Conservation (phyloP, 2,329 filamentous ascomycete genomes). For the Sphaerulina vaccinii region DNA sequence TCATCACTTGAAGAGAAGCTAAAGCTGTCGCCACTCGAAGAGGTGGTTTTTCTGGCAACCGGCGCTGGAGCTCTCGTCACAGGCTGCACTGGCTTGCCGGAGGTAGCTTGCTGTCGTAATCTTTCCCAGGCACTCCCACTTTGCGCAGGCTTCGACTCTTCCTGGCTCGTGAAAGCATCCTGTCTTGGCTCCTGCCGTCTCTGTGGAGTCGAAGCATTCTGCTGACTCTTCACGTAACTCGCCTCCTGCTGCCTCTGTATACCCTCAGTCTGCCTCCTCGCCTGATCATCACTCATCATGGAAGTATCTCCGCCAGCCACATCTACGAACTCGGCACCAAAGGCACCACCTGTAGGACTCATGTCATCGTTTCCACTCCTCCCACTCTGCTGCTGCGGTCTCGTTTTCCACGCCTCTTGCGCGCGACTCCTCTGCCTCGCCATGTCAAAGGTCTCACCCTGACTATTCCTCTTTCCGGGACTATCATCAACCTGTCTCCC, state of each 20-base stretch:
- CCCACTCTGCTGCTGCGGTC: constrained; percentile 2
- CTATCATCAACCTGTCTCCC: constrained; percentile 25
- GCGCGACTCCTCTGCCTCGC: constrained; percentile 31
- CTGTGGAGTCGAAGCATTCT: background rate
- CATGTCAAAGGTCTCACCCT: constrained; percentile 34
- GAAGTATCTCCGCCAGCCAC: constrained; percentile 24
- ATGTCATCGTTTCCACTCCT: constrained; percentile 38
- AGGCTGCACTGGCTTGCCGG: constrained; percentile 23
- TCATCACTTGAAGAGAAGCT: constrained; percentile 45
- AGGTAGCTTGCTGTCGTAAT: constrained; percentile 38
- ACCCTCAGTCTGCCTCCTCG: constrained; percentile 16
- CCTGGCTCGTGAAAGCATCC: constrained; percentile 1
- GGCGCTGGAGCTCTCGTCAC: constrained; percentile 22
- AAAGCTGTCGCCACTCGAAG: constrained; percentile 45
- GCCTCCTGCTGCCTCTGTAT: constrained; percentile 14
- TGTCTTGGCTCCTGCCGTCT: background rate
- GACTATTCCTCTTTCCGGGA: constrained; percentile 24
- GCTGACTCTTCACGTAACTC: constrained; percentile 7
- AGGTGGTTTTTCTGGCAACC: constrained; percentile 31
- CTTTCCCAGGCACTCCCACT: constrained; percentile 47
- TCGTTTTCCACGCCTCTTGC: constrained; percentile 26
- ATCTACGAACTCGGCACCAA: constrained; percentile 36
- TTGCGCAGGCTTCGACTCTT: constrained; percentile 6
- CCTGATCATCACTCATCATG: constrained; percentile 35
- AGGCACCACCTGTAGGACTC: constrained; percentile 41